A percentile compares a stretch with the other conserved stretches of the same genome.
phyloP scores from a whole-genome alignment of 1,284 basidiomycete species.

The Amylostereum chailletii region DNA sequence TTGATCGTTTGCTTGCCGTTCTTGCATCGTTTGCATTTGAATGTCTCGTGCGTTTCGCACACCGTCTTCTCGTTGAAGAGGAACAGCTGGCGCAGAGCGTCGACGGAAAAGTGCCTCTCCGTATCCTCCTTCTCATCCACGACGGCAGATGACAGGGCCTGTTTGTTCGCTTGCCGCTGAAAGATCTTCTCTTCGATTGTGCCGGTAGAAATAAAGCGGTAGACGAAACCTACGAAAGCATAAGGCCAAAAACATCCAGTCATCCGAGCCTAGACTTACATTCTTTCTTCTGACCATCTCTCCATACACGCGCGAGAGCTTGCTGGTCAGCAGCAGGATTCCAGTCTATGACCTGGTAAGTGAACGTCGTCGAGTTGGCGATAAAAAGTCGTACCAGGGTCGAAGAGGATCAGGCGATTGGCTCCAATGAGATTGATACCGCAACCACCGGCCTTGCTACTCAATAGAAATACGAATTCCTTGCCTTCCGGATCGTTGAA shows the following conservation, averaged over 20 bases:
- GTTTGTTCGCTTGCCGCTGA: conserved; percentile 92
- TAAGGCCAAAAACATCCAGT: neutral
- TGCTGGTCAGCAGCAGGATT: conserved; percentile 99
- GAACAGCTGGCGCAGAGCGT: conserved; percentile 88
- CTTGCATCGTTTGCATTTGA: conserved; percentile 95
- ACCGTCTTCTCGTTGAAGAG: conserved; percentile 82
- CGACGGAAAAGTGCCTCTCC: conserved; percentile 91
- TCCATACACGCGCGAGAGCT: conserved; percentile 96
- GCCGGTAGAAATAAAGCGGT: conserved; percentile 95
- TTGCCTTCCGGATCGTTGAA: conserved; percentile 96
- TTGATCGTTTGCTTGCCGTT: conserved; percentile 82
- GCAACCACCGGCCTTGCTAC: conserved; percentile 95
- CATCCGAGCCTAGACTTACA: conserved; percentile 42
- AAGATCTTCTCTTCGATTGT: conserved; percentile 99
- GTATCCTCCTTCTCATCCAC: conserved; percentile 97
- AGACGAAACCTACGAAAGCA: conserved; percentile 76
- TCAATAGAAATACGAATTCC: conserved; percentile 93
- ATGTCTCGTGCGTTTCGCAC: conserved; percentile 95
- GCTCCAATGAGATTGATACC: conserved; percentile 98
- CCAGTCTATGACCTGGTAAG: conserved; percentile 54
- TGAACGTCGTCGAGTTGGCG: neutral
- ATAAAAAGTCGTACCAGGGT: conserved; percentile 60
- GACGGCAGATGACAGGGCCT: conserved; percentile 93
- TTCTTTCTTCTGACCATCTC: conserved; percentile 99
- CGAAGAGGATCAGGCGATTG: conserved; percentile 92